Base-by-base conservation (phyloP, 2,329 filamentous ascomycete species). In the Nemania serpens region DNA sequence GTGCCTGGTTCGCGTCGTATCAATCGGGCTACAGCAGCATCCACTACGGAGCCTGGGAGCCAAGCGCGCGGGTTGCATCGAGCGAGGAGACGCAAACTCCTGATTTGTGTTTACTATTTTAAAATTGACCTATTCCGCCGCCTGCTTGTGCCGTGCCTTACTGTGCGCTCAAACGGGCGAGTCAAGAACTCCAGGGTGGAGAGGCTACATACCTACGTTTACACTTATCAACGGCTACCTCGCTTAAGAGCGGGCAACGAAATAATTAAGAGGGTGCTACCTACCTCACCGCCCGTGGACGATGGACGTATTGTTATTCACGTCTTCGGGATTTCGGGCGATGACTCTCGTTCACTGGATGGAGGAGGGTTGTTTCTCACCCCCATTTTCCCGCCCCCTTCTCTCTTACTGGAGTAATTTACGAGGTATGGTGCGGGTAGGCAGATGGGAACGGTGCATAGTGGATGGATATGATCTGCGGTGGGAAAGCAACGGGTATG, bases 401-500 rank as follows among this genome's bases (percentile, higher is more conserved):
- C 7, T 29, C 25, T 29, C 25, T 7, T 7, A 7, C 25, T 29
- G 25, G 25, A 29, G 25, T 29, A 3, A 29, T 29, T 29, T 29
- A 29, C 4, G 25, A 29, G 25, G 67, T 64, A 62, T 56, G 54
- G 64, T 68, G 65, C 66, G 61, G 64, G 59, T 63, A 64, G 15
- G 63, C 57, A 66, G 64, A 69, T 62, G 63, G 25, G 63, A 63
- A 68, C 61, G 43, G 66, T 61, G 53, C 55, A 57, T 57, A 55
- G 67, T 68, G 67, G 70, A 68, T 68, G 67, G 68, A 29, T 29
- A 29, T 29, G 69, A 71, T 71, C 70, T 67, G 66, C 70, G 65
- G 54, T 59, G 62, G 70, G 65, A 71, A 66, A 66, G 66, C 66
- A 65, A 61, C 69, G 68, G 69, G 68, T 69, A 70, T 70, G 68